Evolutionary conservation across 257 asterid species (phyloP), one percentile per base, ranked within the genome.

Genomic region (Rehmannia glutinosa): DNA sequence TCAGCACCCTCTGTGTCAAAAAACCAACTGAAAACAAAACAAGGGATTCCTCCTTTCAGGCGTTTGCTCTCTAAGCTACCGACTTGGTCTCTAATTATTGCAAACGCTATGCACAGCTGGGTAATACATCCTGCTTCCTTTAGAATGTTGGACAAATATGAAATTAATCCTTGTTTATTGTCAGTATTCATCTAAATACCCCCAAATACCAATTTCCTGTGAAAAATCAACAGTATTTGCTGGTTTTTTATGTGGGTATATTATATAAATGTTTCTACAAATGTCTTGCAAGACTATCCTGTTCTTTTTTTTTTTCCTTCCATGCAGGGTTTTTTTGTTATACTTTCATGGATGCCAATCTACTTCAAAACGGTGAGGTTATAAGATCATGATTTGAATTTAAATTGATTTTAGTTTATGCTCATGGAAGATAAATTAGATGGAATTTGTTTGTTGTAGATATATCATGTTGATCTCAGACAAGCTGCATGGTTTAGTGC

Each of bases 81-180:
- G 46, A 93, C 99, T 38, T 93, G 99, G 99, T 84, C 97, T 53
- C 69, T 93, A 39, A 86, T 93, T 60, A 81, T 88, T 64, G 97
- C 99, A 75, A 93, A 93, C 81, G 87, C 96, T 69, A 93, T 93
- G 99, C 97, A 93, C 70, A 90, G 97, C 85, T 93, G 99, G 99
- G 99, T 93, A 91, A 73, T 64, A 23, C 51, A 63, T 75, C 69
- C 62, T 6, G 36, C 46, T 57, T 55, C 76, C 70, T 69, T 58
- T 35, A 65, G 58, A 60, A n/a, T 25, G 45, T 41, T n/a, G 30
- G 25, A 30, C 24, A 54, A 35, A 16, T 53, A 11, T 68, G 15
- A 25, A 5, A 19, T 60, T 63, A 12, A 7, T n/a, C 10, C 33
- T 41, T 54, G 21, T 42, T 46, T 56, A 21, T 39, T 65, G 27